Base-by-base conservation (phyloP, 495 filamentous ascomycete genomes). In the Parmelia sp. region DNA sequence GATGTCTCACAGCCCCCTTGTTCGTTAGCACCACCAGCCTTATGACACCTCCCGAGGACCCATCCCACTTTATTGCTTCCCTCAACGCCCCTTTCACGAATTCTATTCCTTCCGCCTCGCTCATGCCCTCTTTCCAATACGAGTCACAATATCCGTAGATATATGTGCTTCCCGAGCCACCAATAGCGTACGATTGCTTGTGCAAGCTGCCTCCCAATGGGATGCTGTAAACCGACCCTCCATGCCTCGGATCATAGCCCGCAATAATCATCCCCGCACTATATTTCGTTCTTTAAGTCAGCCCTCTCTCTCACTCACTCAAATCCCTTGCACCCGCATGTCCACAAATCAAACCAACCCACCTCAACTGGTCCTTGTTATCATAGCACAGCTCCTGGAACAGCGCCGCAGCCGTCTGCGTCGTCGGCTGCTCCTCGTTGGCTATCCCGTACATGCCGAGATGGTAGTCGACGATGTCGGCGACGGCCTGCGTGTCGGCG, bases 31-130 rank as follows among this genome's bases (percentile, higher is more conserved):
- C 94, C 60, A 97, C 95, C 89, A 98, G 86, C 66, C 94, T 86
- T 72, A 98, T 98, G 56, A 98, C 94, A 74, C 95, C 94, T 61
- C 94, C 94, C 15, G 95, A 97, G 79, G 92, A 96, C 51, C 94
- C 93, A 74, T 98, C 94, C 94, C 94, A 97, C 78, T 96, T 96
- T 81, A 98, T 96, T 19, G 94, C 94, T 79, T 98, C 92, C 71
- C 84, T 81, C 74, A 98, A 77, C 15, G 94, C 84, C 47, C 85
- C 87, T 74, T 95, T 96, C 69, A 98, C 95, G 68, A 97, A 98
- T 35, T 86, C 76, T 63, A 98, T 83, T n/a, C 94, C 95, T 65
- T 96, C 91, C 49, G 84, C 81, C 82, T 98, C 93, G 31, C 88
- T 89, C 92, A 98, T 97, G 69, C 86, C 84, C 73, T 97, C 95